A percentile compares a stretch with the other conserved stretches of the same genome.
Evolutionary conservation across 78 protist genomes (phyloP).

Genomic region (Dictyostelium brefeldianum): DNA sequence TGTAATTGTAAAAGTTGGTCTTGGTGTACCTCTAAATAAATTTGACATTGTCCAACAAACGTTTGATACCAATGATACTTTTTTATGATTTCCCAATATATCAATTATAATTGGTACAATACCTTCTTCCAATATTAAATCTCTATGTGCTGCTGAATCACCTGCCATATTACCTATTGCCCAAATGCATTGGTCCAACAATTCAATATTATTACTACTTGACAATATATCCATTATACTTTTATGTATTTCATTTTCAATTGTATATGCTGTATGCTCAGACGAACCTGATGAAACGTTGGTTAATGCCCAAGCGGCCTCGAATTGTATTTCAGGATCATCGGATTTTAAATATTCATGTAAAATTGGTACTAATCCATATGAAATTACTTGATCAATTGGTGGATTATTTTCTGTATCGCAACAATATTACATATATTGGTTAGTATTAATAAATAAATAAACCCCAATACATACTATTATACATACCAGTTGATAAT

Average conservation of each 20-base stretch:
- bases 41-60: constrained; percentile 14
- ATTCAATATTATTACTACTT: not conserved
- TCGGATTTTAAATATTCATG: not conserved
- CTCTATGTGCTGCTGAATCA: constrained; percentile 17
- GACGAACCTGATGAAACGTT: not conserved
- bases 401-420: constrained; percentile 3
- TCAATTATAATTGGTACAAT: not conserved
- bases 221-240: constrained; percentile 1
- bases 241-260: constrained; percentile 3
- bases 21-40: constrained; percentile 11
- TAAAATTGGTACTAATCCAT: constrained; percentile 30
- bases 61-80: constrained; percentile 4
- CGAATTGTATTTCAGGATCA: not conserved
- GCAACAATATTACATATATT: too few relatives aligned
- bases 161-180: constrained; percentile 17
- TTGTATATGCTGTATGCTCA: not conserved
- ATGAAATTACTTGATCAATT: not conserved
- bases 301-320: constrained; percentile 16
- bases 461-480: too few relatives aligned
- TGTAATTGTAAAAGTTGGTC: not conserved
- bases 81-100: not conserved
- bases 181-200: constrained; percentile 18
- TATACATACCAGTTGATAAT: constrained; percentile 18
- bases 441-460: too few relatives aligned
- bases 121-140: not conserved